Evolutionary conservation across 2,329 filamentous ascomycete genomes (phyloP), one percentile per base, ranked within the genome.

Genomic region (Akanthomyces uredinophilus): DNA sequence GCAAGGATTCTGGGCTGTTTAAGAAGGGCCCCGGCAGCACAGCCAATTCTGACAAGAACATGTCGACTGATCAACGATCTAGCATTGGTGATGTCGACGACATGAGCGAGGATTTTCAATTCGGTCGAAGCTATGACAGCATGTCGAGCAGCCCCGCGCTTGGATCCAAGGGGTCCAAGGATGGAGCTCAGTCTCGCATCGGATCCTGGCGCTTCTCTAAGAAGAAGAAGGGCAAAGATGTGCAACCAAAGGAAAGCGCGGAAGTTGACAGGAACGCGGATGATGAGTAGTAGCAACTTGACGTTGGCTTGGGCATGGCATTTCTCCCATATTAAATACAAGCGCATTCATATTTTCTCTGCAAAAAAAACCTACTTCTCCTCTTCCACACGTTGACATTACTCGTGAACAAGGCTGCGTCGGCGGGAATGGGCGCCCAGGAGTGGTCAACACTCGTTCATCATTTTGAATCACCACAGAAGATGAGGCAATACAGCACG

Each of bases 21-120:
- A 85, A 87, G 77, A 87, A 86, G 68, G 82, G 81, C 3, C 77
- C 81, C 6, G 80, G 83, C 53, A 86, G 83, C 70, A 78, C 80
- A 18, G 79, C 79, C 54, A 82, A 83, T 66, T 84, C 82, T 57
- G 85, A 87, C 60, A 81, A 81, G 69, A 85, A 83, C 63, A 70
- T 77, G 41, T 83, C 83, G 27, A 76, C 76, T 6, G 83, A 86
- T 55, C 75, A 75, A 49, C 79, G 84, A 49, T 83, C 82, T 14
- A 86, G 83, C 69, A 82, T 87, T 60, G 83, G 83, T 20, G 84
- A 84, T 66, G 68, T 77, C 18, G 81, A 86, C 46, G 82, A 84
- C 52, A 69, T 79, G 7, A 80, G 75, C 24, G 83, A 85, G 65
- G 79, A 81, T 35, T 64, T 66, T 7, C 68, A 72, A 10, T 70